Base-by-base conservation (phyloP, 495 filamentous ascomycete species). In the Tuber umbilicatum region DNA sequence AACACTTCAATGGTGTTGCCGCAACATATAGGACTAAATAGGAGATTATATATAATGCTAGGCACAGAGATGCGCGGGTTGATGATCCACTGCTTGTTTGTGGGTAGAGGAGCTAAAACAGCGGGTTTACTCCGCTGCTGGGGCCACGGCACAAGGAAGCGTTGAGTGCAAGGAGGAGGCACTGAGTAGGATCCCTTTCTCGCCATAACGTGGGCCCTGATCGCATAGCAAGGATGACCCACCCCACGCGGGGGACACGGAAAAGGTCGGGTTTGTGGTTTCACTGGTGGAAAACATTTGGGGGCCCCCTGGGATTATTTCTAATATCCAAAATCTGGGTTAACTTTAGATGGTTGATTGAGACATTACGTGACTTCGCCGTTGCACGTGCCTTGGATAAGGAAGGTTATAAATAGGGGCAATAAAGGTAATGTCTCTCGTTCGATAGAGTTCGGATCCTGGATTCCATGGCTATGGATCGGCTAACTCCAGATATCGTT, bases 201-300 rank as follows among this genome's bases (percentile, higher is more conserved):
- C 89, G 82, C 92, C 91, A 0, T 91, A 94, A 85, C 94, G 92
- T 83, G 92, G 92, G 16, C 94, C 94, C 83, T 91, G 90, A 68
- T 91, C 89, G 31, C 90, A 92, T 80, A 86, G 88, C 75, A 89
- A 85, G 76, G 91, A 90, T 0, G 92, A 93, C 75, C 86, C 87
- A 19, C 84, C 93, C 45, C 87, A 85, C 67, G 83, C 87, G 74
- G 86, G 91, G 14, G 90, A 91, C 60, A 89, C 92, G 90, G 88
- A 86, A 78, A 93, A 93, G 84, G 81, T 93, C 74, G 84, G 85
- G 70, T 81, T 93, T 43, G 89, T 93, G 40, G 86, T 90, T 69
- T 86, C 90, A 78, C 88, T 93, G 81, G 90, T 91, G 42, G 87
- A 92, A 74, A 88, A 89, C 81, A 88, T 92, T 80, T 92, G 90